phyloP scores from a whole-genome alignment of 805 yeast genomes.

The Metschnikowia peoriensis region DNA sequence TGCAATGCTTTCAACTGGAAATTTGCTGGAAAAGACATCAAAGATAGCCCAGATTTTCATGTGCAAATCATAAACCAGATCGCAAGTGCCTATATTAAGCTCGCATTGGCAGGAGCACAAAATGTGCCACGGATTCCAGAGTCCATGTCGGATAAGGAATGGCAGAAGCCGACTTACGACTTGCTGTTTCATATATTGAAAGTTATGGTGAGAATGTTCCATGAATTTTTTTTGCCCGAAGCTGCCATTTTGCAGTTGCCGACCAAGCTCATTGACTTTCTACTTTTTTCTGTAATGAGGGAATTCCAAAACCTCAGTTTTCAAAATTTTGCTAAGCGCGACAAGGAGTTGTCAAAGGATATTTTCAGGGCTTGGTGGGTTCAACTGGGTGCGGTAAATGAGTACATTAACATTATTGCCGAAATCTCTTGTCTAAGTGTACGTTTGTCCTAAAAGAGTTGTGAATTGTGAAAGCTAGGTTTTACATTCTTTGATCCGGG shows the following conservation, averaged over 20 bases:
- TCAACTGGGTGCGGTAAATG: not conserved
- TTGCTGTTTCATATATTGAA: not conserved
- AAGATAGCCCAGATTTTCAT: not conserved
- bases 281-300: not conserved
- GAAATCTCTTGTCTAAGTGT: not conserved
- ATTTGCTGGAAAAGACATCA: not conserved
- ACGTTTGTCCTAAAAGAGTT: not conserved
- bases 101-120: not conserved
- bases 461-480: too few relatives aligned
- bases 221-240: not conserved
- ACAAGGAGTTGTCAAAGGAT: not conserved
- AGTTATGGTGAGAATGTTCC: not conserved
- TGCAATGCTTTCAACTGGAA: not conserved
- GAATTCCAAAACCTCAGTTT: conserved; percentile 5
- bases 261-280: not conserved
- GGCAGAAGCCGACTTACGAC: not conserved
- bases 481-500: not conserved
- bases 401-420: not conserved
- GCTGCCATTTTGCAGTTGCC: not conserved
- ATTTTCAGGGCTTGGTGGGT: conserved; percentile 8
- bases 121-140: not conserved
- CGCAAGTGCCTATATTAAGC: not conserved
- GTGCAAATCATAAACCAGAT: too few relatives aligned
- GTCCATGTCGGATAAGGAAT: not conserved
- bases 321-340: conserved; percentile 1